These are phyloP conservation scores for Fusarium xyrophilum DNA, from an alignment of 2,329 filamentous ascomycete genomes.

Conservation along the genomic window DNA sequence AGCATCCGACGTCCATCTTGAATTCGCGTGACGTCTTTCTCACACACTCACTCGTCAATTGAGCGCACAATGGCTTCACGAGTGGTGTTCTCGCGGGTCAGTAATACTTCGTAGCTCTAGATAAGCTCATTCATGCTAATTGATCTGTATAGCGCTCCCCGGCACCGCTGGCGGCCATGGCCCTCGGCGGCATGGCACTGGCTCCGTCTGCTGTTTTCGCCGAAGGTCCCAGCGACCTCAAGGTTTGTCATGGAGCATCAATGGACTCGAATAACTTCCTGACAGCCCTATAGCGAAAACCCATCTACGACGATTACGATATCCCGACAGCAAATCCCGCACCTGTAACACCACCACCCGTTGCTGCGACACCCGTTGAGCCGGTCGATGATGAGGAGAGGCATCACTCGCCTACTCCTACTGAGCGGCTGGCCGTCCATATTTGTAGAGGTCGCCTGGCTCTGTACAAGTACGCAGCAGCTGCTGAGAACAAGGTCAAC, in stretches of 20 bases:
- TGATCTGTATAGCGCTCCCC: slow-evolving; percentile 54
- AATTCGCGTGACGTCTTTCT: slow-evolving; percentile 40
- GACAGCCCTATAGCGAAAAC: slow-evolving; percentile 57
- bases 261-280: background rate
- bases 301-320: slow-evolving; percentile 81
- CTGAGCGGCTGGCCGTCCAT: slow-evolving; percentile 84
- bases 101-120: slow-evolving; percentile 21
- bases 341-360: slow-evolving; percentile 40
- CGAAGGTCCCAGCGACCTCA: slow-evolving; percentile 54
- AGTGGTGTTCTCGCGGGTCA: slow-evolving; percentile 65
- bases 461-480: slow-evolving; percentile 76
- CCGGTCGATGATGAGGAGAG: slow-evolving; percentile 46
- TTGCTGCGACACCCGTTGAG: slow-evolving; percentile 41
- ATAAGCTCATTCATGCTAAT: slow-evolving; percentile 41
- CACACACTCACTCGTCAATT: slow-evolving; percentile 51
- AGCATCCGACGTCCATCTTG: slow-evolving; percentile 35
- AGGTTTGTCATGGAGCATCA: slow-evolving; percentile 37
- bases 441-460: slow-evolving; percentile 81
- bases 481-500: slow-evolving; percentile 85
- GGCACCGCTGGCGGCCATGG: slow-evolving; percentile 61
- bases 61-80: slow-evolving; percentile 65
- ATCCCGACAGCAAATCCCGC: slow-evolving; percentile 48
- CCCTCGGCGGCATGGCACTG: slow-evolving; percentile 57
- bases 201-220: slow-evolving; percentile 58
- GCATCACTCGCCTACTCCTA: slow-evolving; percentile 72